Evolutionary conservation across 768 basidiomycete species (phyloP).

Genomic region (Trametes punicea): DNA sequence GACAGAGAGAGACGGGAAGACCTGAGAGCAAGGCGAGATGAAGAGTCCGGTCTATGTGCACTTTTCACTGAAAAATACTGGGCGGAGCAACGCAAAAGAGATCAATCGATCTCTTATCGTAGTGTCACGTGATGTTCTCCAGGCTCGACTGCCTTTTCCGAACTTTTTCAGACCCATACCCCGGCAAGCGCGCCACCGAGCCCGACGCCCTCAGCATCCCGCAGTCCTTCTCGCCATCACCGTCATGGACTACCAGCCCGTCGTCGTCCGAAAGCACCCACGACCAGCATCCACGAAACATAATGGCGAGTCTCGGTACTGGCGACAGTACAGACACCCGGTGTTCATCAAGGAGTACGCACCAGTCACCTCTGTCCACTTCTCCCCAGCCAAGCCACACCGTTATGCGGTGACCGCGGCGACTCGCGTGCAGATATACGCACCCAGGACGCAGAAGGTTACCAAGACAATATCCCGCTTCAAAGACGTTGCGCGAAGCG

Average conservation of each 20-base stretch:
- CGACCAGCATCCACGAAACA: slow-evolving; percentile 58
- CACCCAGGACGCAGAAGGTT: slow-evolving; percentile 93
- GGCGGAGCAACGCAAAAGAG: slow-evolving; percentile 14
- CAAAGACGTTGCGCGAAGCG: slow-evolving; percentile 92
- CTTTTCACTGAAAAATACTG: slow-evolving; percentile 19
- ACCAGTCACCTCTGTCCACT: slow-evolving; percentile 92
- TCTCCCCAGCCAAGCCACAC: slow-evolving; percentile 83
- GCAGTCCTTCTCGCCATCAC: background rate
- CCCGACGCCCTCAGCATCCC: background rate
- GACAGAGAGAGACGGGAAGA: slow-evolving; percentile 13
- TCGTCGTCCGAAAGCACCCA: slow-evolving; percentile 56
- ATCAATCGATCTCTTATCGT: slow-evolving; percentile 33
- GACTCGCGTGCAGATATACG: slow-evolving; percentile 91
- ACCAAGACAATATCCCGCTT: slow-evolving; percentile 96
- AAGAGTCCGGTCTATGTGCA: slow-evolving; percentile 13
- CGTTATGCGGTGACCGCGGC: slow-evolving; percentile 95
- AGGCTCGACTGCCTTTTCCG: slow-evolving; percentile 21
- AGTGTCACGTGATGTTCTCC: slow-evolving; percentile 24
- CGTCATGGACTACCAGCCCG: slow-evolving; percentile 79
- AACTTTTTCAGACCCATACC: slow-evolving; percentile 17
- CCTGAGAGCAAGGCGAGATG: slow-evolving; percentile 13
- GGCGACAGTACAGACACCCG: slow-evolving; percentile 84
- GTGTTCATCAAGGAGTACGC: slow-evolving; percentile 98
- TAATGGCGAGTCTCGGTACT: slow-evolving; percentile 74
- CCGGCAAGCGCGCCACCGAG: background rate